These are phyloP conservation scores for Vanrija humicola DNA, from an alignment of 1,284 basidiomycete genomes.

Conservation along the genomic window DNA sequence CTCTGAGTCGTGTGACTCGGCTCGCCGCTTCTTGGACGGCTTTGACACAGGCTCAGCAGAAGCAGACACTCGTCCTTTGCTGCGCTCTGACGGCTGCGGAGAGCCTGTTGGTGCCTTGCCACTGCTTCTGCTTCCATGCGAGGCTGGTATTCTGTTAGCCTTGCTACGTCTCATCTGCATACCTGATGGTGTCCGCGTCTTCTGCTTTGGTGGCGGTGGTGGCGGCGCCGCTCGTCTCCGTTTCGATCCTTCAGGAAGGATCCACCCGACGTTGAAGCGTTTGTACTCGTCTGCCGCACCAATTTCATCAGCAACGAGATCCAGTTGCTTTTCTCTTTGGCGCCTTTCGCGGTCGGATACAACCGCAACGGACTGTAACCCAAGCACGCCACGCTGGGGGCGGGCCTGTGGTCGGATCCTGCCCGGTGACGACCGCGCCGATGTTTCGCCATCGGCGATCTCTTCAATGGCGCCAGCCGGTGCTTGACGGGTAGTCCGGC, in stretches of 20 bases:
- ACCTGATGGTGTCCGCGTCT: not conserved
- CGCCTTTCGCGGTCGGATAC: constrained; percentile 49
- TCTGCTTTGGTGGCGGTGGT: constrained; percentile 4
- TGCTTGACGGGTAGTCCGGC: too few species aligned
- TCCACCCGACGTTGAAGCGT: constrained; percentile 84
- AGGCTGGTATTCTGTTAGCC: not conserved
- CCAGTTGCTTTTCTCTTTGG: constrained; percentile 33
- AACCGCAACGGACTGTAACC: constrained; percentile 27
- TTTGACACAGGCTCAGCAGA: too few species aligned
- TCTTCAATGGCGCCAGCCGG: not conserved
- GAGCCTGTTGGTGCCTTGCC: too few species aligned
- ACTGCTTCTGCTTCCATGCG: too few species aligned
- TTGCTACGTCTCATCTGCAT: not conserved
- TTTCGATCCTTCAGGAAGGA: constrained; percentile 69
- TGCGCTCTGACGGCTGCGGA: too few species aligned
- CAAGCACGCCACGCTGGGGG: constrained; percentile 38
- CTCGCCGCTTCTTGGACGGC: too few species aligned
- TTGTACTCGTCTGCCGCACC: constrained; percentile 70
- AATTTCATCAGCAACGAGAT: constrained; percentile 60
- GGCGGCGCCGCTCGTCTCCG: constrained; percentile 54
- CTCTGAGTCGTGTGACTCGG: too few species aligned
- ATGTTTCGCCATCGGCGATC: not conserved
- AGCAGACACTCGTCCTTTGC: too few species aligned
- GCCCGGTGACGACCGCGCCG: constrained; percentile 1
- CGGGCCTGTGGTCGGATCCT: constrained; percentile 6